Evolutionary conservation across 495 filamentous ascomycete genomes (phyloP).

Genomic region (Delitschia confertaspora): DNA sequence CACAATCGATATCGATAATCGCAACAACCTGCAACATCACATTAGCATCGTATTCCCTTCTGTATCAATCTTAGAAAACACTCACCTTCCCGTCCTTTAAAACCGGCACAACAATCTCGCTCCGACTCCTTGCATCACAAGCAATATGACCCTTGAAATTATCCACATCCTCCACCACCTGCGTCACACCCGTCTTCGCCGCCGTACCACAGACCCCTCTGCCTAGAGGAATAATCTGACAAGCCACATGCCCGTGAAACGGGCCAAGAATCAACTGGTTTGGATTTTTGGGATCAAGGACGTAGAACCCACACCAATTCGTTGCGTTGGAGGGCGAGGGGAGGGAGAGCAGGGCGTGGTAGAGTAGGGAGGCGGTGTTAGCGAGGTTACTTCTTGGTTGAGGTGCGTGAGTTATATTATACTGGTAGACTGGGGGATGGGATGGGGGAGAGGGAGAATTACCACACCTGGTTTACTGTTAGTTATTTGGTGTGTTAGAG

Average conservation of each 20-base stretch:
- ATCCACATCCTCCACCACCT: slow-evolving; percentile 67
- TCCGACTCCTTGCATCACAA: slow-evolving; percentile 71
- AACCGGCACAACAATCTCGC: slow-evolving; percentile 89
- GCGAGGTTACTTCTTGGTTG: slow-evolving; percentile 65
- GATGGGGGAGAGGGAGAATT: slow-evolving; percentile 18
- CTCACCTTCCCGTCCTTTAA: slow-evolving; percentile 48
- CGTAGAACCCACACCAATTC: slow-evolving; percentile 94
- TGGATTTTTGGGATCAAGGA: slow-evolving; percentile 45
- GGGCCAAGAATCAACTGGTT: slow-evolving; percentile 65
- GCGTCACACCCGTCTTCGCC: slow-evolving; percentile 51
- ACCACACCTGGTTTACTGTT: slow-evolving; percentile 47
- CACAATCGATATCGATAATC: slow-evolving; percentile 85
- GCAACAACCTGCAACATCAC: slow-evolving; percentile 54
- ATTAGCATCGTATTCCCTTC: slow-evolving; percentile 22
- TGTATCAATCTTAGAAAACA: slow-evolving; percentile 10
- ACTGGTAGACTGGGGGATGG: background rate
- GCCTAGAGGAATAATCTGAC: slow-evolving; percentile 72
- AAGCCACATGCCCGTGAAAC: slow-evolving; percentile 82
- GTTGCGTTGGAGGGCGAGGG: slow-evolving; percentile 61
- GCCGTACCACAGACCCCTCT: slow-evolving; percentile 79
- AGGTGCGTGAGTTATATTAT: slow-evolving; percentile 3
- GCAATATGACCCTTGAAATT: slow-evolving; percentile 84
- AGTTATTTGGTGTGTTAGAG: background rate
- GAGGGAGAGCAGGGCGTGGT: slow-evolving; percentile 75
- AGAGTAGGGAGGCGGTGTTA: slow-evolving; percentile 75